Evolutionary conservation across 1,139 yeast genomes (phyloP), one percentile per base, ranked within the genome.

Genomic region (Yamadazyma conglobata): DNA sequence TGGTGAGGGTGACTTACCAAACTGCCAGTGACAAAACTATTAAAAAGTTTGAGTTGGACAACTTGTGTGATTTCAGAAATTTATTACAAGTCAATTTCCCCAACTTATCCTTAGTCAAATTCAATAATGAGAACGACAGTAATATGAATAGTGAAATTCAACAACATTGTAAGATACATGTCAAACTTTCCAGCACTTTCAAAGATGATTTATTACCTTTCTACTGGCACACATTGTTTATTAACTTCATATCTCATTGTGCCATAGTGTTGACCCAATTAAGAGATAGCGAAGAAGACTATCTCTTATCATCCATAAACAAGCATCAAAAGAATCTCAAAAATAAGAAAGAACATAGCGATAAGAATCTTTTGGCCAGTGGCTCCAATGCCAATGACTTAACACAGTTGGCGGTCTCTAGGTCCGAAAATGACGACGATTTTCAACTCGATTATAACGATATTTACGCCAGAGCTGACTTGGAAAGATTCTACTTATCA

Each of bases 251-350:
- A 16, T 65, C 77, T 7, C 80, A 84, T 47, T 74, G 85, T 25
- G 95, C 96, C 1, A 80, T 86, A 36, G 65, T 89, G 10, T 64
- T 91, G 35, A 83, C 89, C 4, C 83, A 81, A 47, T 73, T 91
- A 50, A 73, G 93, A 43, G 86, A 86, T 43, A 76, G 78, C 10
- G 97, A 91, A 52, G 98, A 91, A 48, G 97, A 91, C 50, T 73
- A 78, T 24, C 58, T 81, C 33, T 55, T 85, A 33, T 75, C 86
- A 9, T 60, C 69, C 2, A 51, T 58, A 31, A 63, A 62, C 34
- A 56, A 46, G 36, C 52, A 50, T 24, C 60, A 62, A 27, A 50
- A 56, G 26, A 22, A 18, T n/a, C 46, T 33, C 9, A 37, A 35
- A 22, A 43, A 39, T 9, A n/a, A 38, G 37, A 24, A 38, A 15